Base-by-base conservation (phyloP, 768 basidiomycete species). In the Pholiota conissans region DNA sequence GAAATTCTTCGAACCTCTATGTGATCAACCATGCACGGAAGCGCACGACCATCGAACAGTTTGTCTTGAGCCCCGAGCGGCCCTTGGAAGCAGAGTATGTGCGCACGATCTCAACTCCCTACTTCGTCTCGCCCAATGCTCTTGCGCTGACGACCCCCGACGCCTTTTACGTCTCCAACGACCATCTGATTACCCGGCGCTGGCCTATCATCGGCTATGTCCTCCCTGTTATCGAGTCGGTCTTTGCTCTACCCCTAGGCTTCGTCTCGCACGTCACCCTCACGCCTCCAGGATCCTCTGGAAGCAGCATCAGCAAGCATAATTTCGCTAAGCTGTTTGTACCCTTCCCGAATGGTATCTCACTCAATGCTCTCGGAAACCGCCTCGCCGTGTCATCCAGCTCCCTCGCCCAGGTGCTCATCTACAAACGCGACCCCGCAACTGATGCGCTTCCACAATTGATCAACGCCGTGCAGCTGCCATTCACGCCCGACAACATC, bases 111-210 rank as follows among this genome's bases (percentile, higher is more conserved):
- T 72, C 77, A 18, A 82, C 83, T 14, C 77, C 77, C 3, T 79
- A 79, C 52, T 84, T 90, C 62, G 69, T 86, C 28, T 77, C 88
- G 9, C 85, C 89, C 26, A 91, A 91, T 65, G 75, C 85, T 3
- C 67, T 91, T 57, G 83, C 87, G 16, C 69, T 88, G 29, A 85
- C 87, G 8, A 82, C 85, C 40, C 82, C 85, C 1, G 78, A 81
- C 56, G 81, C 86, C 0, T 90, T 91, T 68, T 90, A 86, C 64
- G 79, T 91, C 49, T 81, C 82, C 39, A 87, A 91, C 65, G 90
- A 91, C 67, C 90, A 91, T 63, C 70, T 82, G 32, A 67, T 89
- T 64, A 89, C 87, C 2, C 79, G 85, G 7, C 83, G 89, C 13
- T 72, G 84, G 18, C 84, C 84, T 0, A 65, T 70, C 9, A 35